These are phyloP conservation scores for Sergeia podlipaevii DNA, from an alignment of 208 protist genomes.

Conservation along the genomic window DNA sequence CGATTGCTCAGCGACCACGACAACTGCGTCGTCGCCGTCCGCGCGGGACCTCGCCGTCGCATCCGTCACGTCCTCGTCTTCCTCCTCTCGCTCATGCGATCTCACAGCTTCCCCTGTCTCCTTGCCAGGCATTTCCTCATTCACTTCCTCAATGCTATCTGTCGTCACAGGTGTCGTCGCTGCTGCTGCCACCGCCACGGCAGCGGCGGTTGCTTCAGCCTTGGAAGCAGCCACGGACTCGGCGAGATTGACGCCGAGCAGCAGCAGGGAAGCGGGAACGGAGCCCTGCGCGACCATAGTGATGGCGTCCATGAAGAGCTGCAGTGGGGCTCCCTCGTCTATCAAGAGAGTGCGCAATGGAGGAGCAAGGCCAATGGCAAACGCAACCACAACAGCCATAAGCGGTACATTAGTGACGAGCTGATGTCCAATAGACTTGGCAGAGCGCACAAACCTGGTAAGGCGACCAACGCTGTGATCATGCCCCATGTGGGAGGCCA, in stretches of 20 bases:
- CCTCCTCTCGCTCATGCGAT: not conserved
- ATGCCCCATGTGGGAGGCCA: not conserved
- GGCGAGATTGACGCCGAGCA: constrained; percentile 22
- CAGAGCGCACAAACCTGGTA: not conserved
- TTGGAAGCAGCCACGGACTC: not conserved
- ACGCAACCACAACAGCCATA: constrained; percentile 21
- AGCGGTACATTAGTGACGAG: constrained; percentile 17
- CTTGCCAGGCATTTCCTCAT: not conserved
- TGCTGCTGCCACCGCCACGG: not conserved
- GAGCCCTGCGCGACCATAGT: constrained; percentile 18
- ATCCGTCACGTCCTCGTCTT: no score
- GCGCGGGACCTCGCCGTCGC: no score
- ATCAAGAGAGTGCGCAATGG: constrained; percentile 28
- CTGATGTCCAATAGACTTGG: not conserved
- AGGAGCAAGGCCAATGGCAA: constrained; percentile 28
- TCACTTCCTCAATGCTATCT: not conserved
- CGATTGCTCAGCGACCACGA: not conserved
- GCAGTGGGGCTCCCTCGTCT: constrained; percentile 22
- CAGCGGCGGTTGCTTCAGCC: not conserved
- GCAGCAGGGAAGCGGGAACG: constrained; percentile 27
- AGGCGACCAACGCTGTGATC: not conserved
- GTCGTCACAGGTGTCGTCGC: not conserved
- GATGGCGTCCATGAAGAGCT: constrained; percentile 20
- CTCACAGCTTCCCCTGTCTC: not conserved
- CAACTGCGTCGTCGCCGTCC: not conserved